Percentiles rank a stretch among this genome's conserved stretches.
Conservation (phyloP, 257 asterid genomes). For the Solanum tarapatanum region DNA sequence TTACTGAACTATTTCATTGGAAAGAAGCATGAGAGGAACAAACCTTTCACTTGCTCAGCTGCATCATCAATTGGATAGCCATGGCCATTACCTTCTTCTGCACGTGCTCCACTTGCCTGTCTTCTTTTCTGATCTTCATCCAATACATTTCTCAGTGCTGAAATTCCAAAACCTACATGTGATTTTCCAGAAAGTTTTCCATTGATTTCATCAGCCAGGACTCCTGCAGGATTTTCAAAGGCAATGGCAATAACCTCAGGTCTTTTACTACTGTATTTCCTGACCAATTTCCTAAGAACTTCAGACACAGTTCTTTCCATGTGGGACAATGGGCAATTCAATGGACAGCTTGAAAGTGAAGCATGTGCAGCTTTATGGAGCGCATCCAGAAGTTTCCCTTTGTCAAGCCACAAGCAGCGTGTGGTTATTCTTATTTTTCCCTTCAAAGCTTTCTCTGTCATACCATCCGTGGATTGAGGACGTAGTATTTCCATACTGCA, state of each 20-base stretch:
- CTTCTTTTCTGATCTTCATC: constrained; percentile 38
- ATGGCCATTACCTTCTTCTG: constrained; percentile 34
- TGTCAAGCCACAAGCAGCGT: constrained; percentile 98
- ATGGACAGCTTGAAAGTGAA: constrained; percentile 84
- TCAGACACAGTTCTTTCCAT: constrained; percentile 91
- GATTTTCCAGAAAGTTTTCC: constrained; percentile 61
- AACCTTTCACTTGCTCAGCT: constrained; percentile 51
- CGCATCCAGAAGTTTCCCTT: constrained; percentile 93
- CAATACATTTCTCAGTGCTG: constrained; percentile 45
- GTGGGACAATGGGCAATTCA: constrained; percentile 68
- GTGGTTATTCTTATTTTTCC: constrained; percentile 96
- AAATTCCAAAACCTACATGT: constrained; percentile 30
- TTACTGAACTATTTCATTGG: neutral
- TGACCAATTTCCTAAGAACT: constrained; percentile 80
- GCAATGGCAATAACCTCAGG: constrained; percentile 93
- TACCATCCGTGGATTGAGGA: constrained; percentile 42
- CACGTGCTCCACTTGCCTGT: constrained; percentile 22
- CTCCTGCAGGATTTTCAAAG: constrained; percentile 71
- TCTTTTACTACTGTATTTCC: constrained; percentile 89
- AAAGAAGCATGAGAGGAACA: constrained; percentile 3
- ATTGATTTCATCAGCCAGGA: constrained; percentile 71
- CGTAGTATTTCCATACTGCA: constrained; percentile 95
- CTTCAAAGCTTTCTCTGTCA: constrained; percentile 45
- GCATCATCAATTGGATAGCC: constrained; percentile 20
- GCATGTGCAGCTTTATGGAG: constrained; percentile 97